Conservation (phyloP, 139 green algal species). For the Picochlorum sp. region DNA sequence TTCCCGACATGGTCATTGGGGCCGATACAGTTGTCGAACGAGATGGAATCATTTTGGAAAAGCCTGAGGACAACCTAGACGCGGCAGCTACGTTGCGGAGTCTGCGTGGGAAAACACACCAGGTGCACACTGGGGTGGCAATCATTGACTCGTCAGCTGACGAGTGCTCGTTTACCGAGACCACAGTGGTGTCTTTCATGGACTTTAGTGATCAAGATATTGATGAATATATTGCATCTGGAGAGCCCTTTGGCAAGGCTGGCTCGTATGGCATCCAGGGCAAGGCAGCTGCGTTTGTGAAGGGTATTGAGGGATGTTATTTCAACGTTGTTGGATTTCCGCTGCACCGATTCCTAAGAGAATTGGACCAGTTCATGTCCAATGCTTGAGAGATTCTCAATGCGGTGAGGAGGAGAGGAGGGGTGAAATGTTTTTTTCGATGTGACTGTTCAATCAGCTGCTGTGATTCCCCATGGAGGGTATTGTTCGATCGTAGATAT, state of each 20-base stretch:
- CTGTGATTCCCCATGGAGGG: no score
- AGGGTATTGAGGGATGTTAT: slow-evolving; percentile 72
- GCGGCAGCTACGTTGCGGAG: slow-evolving; percentile 57
- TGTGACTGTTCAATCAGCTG: no score
- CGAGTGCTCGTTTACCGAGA: slow-evolving; percentile 45
- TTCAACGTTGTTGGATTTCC: slow-evolving; percentile 87
- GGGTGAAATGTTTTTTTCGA: no score
- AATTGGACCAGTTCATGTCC: slow-evolving; percentile 28
- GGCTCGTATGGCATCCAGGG: slow-evolving; percentile 74
- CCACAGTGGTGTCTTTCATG: slow-evolving; percentile 72
- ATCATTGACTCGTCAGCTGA: slow-evolving; percentile 40
- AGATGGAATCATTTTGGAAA: slow-evolving; percentile 71
- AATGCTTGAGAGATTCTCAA: no score
- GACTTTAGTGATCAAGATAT: slow-evolving; percentile 49
- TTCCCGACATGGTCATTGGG: slow-evolving; percentile 55
- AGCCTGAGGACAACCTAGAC: slow-evolving; percentile 60
- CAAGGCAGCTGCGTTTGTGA: slow-evolving; percentile 65
- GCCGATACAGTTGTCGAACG: slow-evolving; percentile 77
- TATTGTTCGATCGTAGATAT: no score
- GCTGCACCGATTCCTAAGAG: slow-evolving; percentile 31
- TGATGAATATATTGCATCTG: slow-evolving; percentile 62
- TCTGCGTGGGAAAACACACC: slow-evolving; percentile 52
- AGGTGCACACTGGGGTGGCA: slow-evolving; percentile 79
- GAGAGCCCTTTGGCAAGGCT: slow-evolving; percentile 76
- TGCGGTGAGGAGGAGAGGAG: no score